Evolutionary conservation across 371 early-diverging fungal species (phyloP).

Genomic region (Cokeromyces recurvatus): DNA sequence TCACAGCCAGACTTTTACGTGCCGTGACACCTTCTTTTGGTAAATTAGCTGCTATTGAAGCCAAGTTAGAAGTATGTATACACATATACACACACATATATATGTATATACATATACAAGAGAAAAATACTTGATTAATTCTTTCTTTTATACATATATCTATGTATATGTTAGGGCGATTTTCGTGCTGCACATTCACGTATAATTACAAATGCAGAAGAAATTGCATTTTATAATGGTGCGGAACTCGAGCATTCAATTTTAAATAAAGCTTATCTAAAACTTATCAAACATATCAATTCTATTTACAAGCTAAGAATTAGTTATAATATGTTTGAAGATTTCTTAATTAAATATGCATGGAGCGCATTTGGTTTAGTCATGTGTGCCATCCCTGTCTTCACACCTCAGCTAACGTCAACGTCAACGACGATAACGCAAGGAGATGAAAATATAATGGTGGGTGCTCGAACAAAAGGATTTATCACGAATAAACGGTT

Average conservation of each 20-base stretch:
- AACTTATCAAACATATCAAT: conserved; percentile 78
- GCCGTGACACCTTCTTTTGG: conserved; percentile 84
- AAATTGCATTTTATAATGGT: conserved; percentile 84
- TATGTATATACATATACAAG: neutral
- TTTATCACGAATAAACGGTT: conserved; percentile 89
- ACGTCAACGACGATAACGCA: conserved; percentile 2
- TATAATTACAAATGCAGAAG: conserved; percentile 87
- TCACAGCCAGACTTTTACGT: conserved; percentile 68
- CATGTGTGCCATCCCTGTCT: conserved; percentile 80
- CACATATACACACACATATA: neutral
- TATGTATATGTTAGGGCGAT: conserved; percentile 65
- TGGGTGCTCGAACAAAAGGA: conserved; percentile 71
- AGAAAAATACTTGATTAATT: neutral
- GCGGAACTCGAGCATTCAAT: conserved; percentile 71
- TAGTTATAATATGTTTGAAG: conserved; percentile 87
- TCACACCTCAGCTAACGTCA: conserved; percentile 59
- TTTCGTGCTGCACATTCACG: conserved; percentile 83
- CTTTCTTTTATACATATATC: no score
- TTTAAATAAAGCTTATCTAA: conserved; percentile 62
- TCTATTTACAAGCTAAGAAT: conserved; percentile 73
- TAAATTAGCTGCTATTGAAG: conserved; percentile 77
- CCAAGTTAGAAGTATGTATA: conserved; percentile 64
- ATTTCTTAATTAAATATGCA: conserved; percentile 81
- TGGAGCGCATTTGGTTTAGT: conserved; percentile 71
- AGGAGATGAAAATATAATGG: conserved; percentile 42